These are phyloP conservation scores for Alternaria metachromatica DNA, from an alignment of 2,329 filamentous ascomycete species.

Conservation along the genomic window DNA sequence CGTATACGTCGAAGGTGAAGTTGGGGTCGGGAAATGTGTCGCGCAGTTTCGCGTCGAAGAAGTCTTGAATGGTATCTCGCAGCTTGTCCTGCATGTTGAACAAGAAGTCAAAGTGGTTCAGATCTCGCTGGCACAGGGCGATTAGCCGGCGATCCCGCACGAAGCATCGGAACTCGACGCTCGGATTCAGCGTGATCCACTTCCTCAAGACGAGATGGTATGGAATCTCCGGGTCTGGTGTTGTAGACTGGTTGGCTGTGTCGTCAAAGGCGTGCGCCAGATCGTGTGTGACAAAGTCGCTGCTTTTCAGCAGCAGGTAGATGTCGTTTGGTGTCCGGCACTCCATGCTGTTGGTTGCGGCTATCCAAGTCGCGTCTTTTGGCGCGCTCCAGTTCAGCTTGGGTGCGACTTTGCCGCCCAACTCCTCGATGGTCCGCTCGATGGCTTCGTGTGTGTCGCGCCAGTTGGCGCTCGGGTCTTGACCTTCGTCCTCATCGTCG, in stretches of 20 bases:
- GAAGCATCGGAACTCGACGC: conserved; percentile 94
- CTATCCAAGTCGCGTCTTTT: conserved; percentile 94
- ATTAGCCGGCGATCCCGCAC: conserved; percentile 82
- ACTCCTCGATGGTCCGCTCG: conserved; percentile 75
- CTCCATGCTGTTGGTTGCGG: conserved; percentile 86
- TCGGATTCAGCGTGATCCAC: conserved; percentile 86
- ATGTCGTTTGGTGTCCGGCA: conserved; percentile 89
- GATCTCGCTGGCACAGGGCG: conserved; percentile 85
- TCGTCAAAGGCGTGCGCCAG: conserved; percentile 92
- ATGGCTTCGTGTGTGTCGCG: conserved; percentile 78
- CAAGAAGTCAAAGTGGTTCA: conserved; percentile 90
- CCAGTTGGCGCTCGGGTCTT: conserved; percentile 67
- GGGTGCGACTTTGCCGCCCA: conserved; percentile 85
- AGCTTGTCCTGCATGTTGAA: conserved; percentile 70
- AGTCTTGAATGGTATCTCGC: conserved; percentile 71
- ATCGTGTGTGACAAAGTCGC: conserved; percentile 93
- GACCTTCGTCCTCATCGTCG: conserved; percentile 62
- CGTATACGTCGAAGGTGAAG: conserved; percentile 92
- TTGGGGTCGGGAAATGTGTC: conserved; percentile 81
- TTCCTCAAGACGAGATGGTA: conserved; percentile 87
- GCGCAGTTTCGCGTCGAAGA: conserved; percentile 77
- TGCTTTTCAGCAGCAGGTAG: conserved; percentile 92
- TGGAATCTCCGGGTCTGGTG: conserved; percentile 58
- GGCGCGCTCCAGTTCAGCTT: conserved; percentile 98
- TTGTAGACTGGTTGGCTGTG: conserved; percentile 51